Percentiles rank a stretch among this genome's conserved stretches.
Evolutionary conservation across 2,329 filamentous ascomycete genomes (phyloP).

Genomic region (Cladorrhinum sp.): DNA sequence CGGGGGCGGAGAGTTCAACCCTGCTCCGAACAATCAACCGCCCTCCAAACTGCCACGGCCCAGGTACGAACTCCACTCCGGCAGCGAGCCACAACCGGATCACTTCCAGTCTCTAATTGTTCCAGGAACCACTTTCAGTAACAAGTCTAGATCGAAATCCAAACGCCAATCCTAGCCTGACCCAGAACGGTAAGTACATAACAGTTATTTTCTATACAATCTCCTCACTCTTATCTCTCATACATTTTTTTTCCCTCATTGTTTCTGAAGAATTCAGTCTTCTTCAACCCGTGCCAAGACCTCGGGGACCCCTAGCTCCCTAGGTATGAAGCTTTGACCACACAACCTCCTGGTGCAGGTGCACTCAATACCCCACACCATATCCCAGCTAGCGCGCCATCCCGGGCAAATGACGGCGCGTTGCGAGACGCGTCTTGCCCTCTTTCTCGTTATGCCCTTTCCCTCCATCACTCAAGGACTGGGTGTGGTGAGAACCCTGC

Average conservation of each 20-base stretch:
- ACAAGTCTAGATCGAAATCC: no score
- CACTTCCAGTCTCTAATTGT: no score
- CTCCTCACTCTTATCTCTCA: no score
- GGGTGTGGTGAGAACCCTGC: background rate
- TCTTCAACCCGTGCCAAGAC: background rate
- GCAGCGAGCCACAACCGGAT: no score
- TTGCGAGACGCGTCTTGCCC: background rate
- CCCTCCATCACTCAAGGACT: background rate
- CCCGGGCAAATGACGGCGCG: slow-evolving; percentile 8
- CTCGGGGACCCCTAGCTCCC: background rate
- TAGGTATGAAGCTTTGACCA: background rate
- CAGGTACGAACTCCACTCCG: no score
- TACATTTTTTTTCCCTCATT: no score
- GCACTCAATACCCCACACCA: slow-evolving; percentile 11
- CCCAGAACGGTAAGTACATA: no score
- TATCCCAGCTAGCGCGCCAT: background rate
- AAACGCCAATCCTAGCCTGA: no score
- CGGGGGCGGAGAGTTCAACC: background rate
- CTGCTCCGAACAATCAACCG: background rate
- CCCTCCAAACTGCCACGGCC: background rate
- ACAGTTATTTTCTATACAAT: no score
- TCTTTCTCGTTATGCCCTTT: background rate
- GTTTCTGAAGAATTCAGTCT: no score
- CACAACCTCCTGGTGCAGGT: background rate
- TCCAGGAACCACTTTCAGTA: no score